Conservation (phyloP, 768 basidiomycete genomes). For the Pilatotrama ljubarskyi region DNA sequence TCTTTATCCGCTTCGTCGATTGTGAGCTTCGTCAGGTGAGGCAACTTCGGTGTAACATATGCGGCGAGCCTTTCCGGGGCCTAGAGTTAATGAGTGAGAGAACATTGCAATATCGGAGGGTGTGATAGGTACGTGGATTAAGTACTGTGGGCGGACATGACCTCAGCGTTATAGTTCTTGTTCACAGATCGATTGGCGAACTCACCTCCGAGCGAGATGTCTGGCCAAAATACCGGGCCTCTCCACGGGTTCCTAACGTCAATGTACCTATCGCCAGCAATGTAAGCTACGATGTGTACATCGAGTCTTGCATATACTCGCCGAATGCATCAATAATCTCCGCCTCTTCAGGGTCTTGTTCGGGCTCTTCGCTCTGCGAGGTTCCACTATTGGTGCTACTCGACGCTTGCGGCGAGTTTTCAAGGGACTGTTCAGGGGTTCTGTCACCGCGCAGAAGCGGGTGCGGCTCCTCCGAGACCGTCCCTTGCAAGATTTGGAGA, state of each 20-base stretch:
- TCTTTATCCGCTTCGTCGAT: conserved; percentile 38
- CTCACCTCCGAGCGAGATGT: conserved; percentile 70
- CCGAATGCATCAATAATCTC: conserved; percentile 42
- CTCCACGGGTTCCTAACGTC: conserved; percentile 52
- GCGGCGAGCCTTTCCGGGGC: conserved; percentile 25
- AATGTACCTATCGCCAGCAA: conserved; percentile 49
- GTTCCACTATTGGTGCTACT: background rate
- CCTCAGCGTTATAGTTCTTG: background rate
- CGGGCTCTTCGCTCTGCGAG: background rate
- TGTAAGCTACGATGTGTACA: background rate
- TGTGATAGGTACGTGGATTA: conserved; percentile 46
- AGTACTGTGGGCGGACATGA: conserved; percentile 41
- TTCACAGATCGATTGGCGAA: background rate
- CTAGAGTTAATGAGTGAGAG: conserved; percentile 20
- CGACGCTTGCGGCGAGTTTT: background rate
- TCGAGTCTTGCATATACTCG: conserved; percentile 17
- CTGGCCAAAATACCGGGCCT: conserved; percentile 58
- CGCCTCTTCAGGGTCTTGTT: background rate
- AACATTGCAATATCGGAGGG: background rate
- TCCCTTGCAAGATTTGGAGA: conserved; percentile 48
- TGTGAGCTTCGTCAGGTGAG: conserved; percentile 38
- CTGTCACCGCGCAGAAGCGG: conserved; percentile 41
- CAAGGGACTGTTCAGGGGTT: background rate
- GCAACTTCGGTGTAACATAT: conserved; percentile 30
- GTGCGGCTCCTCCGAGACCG: conserved; percentile 49